Conservation (phyloP, 495 filamentous ascomycete species). For the Talaromyces proteolyticus region DNA sequence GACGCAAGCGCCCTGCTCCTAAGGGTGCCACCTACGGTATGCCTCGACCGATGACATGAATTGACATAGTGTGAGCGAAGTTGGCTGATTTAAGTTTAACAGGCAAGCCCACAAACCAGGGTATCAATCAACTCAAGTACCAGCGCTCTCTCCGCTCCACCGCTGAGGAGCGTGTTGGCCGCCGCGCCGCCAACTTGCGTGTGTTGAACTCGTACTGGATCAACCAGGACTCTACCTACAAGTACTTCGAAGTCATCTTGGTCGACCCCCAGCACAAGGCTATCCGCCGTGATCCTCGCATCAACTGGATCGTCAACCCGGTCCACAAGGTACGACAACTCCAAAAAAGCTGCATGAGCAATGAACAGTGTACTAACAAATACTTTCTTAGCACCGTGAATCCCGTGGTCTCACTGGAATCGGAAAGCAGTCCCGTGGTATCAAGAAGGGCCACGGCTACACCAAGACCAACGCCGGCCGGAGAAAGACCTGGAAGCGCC, state of each 20-base stretch:
- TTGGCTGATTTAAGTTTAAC: constrained; percentile 13
- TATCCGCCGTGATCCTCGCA: constrained; percentile 95
- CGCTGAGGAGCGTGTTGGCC: constrained; percentile 99
- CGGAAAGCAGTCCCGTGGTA: constrained; percentile 97
- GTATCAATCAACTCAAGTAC: constrained; percentile 99
- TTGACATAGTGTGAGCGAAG: background rate
- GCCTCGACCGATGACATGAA: constrained; percentile 17
- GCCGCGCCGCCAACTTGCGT: constrained; percentile 95
- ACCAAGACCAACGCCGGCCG: constrained; percentile 94
- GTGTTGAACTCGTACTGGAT: constrained; percentile 99
- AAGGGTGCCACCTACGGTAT: constrained; percentile 99
- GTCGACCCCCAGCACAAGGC: constrained; percentile 99
- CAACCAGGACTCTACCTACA: constrained; percentile 99
- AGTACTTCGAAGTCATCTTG: constrained; percentile 99
- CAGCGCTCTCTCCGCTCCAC: constrained; percentile 96
- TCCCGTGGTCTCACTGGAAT: constrained; percentile 91
- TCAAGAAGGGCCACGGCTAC: constrained; percentile 97
- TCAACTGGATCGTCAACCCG: constrained; percentile 99
- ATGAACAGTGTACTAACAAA: no score
- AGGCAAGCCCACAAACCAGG: constrained; percentile 99
- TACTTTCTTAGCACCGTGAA: constrained; percentile 73
- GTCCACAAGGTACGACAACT: constrained; percentile 73
- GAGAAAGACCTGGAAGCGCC: constrained; percentile 99
- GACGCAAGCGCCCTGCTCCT: constrained; percentile 87
- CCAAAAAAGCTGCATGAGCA: constrained; percentile 6